Evolutionary conservation across 2,329 filamentous ascomycete genomes (phyloP).

Genomic region (Aureobasidium melanogenum): DNA sequence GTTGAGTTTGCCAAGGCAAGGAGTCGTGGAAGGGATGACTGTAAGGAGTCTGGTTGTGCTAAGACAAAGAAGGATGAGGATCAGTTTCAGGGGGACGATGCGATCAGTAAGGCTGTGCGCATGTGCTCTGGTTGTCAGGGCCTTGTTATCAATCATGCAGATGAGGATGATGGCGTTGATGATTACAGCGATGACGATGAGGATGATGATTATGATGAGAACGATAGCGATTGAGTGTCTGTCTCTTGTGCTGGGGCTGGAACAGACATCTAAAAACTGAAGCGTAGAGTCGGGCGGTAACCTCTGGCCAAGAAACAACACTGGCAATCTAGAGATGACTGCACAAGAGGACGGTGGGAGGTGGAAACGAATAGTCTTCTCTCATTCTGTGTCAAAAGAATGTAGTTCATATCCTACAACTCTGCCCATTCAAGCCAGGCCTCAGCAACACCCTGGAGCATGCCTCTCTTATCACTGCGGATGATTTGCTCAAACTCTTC

Average conservation of each 20-base stretch:
- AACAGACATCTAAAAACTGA: background rate
- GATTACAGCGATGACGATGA: too few species aligned
- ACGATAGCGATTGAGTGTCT: too few species aligned
- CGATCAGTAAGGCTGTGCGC: background rate
- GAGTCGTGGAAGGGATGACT: background rate
- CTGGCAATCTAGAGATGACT: too few species aligned
- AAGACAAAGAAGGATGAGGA: background rate
- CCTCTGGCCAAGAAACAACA: background rate
- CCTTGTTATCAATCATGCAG: background rate
- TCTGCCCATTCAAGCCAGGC: slow-evolving; percentile 78
- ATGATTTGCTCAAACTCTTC: slow-evolving; percentile 73
- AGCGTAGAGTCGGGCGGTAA: background rate
- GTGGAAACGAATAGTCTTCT: background rate
- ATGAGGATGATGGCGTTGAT: background rate
- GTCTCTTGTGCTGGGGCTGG: too few species aligned
- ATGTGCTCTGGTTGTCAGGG: background rate
- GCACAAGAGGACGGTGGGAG: background rate
- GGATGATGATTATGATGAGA: too few species aligned
- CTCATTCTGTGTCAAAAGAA: background rate
- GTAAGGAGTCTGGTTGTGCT: background rate
- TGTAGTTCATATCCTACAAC: slow-evolving; percentile 33
- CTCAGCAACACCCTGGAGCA: slow-evolving; percentile 69
- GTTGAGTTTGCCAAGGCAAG: background rate
- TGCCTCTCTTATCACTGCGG: slow-evolving; percentile 43
- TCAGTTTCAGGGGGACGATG: background rate